These are phyloP conservation scores for Hepatocystis sp. DNA, from an alignment of 169 alveolate genomes.

Conservation along the genomic window DNA sequence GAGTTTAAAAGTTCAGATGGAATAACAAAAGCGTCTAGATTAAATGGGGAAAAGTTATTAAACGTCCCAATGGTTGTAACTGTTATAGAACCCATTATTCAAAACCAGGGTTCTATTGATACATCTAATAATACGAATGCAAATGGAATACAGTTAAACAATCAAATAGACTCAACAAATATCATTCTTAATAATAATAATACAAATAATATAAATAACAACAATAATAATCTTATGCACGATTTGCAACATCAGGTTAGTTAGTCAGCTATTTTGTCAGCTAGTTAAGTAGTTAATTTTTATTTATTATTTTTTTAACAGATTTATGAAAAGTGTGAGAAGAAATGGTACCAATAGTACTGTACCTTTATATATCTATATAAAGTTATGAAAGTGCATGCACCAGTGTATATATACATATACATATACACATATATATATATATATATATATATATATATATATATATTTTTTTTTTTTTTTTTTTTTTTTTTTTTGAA, in stretches of 20 bases:
- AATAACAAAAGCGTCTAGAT: slow-evolving; percentile 72
- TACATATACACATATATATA: neutral
- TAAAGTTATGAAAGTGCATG: too few species aligned
- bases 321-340: too few species aligned
- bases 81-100: slow-evolving; percentile 75
- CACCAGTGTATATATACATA: neutral
- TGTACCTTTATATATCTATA: too few species aligned
- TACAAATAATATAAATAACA: too few species aligned
- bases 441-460: neutral
- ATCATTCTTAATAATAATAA: neutral
- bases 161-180: neutral
- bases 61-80: slow-evolving; percentile 76
- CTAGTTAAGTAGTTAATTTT: too few species aligned
- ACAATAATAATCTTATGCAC: neutral
- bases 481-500: neutral
- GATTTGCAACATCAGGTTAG: slow-evolving; percentile 38
- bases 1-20: slow-evolving; percentile 79
- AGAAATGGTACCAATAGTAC: too few species aligned
- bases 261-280: too few species aligned
- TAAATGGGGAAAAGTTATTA: slow-evolving; percentile 70
- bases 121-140: neutral
- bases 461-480: neutral
- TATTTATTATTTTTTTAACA: too few species aligned
- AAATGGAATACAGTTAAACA: slow-evolving; percentile 13
- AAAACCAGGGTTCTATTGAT: slow-evolving; percentile 19